These are phyloP conservation scores for Croton laevigatus DNA, from an alignment of 441 rosid genomes.

Conservation along the genomic window DNA sequence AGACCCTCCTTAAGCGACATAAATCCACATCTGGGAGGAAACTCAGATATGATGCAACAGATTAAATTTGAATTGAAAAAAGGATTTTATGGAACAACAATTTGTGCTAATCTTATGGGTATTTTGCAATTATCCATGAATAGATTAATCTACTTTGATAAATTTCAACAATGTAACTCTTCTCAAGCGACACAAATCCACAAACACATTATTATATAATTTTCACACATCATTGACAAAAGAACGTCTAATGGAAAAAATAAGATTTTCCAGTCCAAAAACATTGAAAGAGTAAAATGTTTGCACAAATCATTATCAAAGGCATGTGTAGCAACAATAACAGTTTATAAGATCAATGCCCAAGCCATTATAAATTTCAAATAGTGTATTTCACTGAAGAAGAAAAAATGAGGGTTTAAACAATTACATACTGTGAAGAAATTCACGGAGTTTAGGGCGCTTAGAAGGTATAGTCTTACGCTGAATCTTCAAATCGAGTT, in stretches of 20 bases:
- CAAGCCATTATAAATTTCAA: too few relatives aligned
- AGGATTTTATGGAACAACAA: neutral
- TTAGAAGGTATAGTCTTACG: slow-evolving; percentile 60
- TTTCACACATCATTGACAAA: neutral
- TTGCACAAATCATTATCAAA: too few relatives aligned
- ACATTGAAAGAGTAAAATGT: neutral
- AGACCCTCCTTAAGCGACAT: neutral
- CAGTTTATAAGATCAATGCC: too few relatives aligned
- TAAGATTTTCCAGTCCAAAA: neutral
- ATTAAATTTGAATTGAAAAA: neutral
- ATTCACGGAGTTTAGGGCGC: slow-evolving; percentile 56
- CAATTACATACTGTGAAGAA: slow-evolving; percentile 40
- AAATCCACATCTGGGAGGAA: too few relatives aligned
- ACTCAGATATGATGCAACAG: too few relatives aligned
- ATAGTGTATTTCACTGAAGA: too few relatives aligned
- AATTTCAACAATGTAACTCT: neutral
- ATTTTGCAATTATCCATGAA: neutral
- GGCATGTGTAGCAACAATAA: too few relatives aligned
- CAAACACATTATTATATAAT: neutral
- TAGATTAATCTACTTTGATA: neutral
- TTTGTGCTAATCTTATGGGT: neutral
- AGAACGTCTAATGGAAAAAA: neutral
- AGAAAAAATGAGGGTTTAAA: neutral
- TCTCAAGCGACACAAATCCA: neutral
- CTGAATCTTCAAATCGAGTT: slow-evolving; percentile 68